These are phyloP conservation scores for Cordyceps sp. DNA, from an alignment of 2,329 filamentous ascomycete species.

Conservation along the genomic window DNA sequence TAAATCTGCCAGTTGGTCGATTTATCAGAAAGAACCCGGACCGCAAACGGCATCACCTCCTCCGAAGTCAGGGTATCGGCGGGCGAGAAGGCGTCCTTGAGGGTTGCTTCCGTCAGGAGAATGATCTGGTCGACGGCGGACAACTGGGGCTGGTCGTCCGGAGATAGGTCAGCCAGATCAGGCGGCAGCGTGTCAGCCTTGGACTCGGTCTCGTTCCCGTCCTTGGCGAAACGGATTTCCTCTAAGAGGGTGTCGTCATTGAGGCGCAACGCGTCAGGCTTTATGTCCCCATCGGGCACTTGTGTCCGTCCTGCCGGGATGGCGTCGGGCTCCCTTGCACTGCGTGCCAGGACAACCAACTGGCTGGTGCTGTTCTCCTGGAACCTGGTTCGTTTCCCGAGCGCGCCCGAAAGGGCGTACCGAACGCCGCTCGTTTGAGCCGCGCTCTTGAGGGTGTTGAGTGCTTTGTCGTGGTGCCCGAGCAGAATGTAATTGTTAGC, in stretches of 20 bases:
- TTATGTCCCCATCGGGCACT: constrained; percentile 11
- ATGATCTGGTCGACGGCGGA: constrained; percentile 78
- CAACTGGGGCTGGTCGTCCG: constrained; percentile 68
- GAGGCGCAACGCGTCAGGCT: constrained; percentile 56
- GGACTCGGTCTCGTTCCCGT: constrained; percentile 21
- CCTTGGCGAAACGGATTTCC: constrained; percentile 60
- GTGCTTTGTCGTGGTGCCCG: constrained; percentile 61
- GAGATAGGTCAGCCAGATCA: constrained; percentile 47
- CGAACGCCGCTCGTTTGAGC: constrained; percentile 51
- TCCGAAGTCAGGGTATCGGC: constrained; percentile 77
- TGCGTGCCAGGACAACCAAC: constrained; percentile 78
- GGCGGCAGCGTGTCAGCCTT: constrained; percentile 32
- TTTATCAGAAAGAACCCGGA: constrained; percentile 72
- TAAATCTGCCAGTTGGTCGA: constrained; percentile 97
- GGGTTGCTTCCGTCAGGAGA: constrained; percentile 69
- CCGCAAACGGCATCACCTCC: constrained; percentile 82
- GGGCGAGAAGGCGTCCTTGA: constrained; percentile 77
- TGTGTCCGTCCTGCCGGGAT: constrained; percentile 3
- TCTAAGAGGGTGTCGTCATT: constrained; percentile 93
- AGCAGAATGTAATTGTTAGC: constrained; percentile 74
- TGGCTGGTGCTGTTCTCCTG: constrained; percentile 73
- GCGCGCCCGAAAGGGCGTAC: constrained; percentile 68
- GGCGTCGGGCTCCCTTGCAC: constrained; percentile 25
- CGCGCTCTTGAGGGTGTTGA: constrained; percentile 52
- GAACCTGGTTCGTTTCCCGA: constrained; percentile 73